Conservation (phyloP, 768 basidiomycete species). For the Floccularia luteovirens region DNA sequence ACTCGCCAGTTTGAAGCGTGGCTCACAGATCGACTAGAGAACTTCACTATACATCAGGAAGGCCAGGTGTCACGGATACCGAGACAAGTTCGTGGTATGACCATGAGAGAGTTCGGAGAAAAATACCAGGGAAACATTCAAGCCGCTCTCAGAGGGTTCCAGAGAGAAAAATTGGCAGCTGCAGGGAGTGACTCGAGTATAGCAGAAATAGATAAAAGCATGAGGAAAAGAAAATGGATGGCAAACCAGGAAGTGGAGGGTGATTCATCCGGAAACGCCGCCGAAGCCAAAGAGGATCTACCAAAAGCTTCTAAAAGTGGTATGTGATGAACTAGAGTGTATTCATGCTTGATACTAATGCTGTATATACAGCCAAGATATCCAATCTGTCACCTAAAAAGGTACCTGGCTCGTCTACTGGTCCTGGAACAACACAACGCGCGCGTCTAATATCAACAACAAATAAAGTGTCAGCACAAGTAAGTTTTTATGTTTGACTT, state of each 20-base stretch:
- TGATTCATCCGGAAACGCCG: constrained; percentile 28
- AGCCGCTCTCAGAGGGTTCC: constrained; percentile 58
- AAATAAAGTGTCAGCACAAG: constrained; percentile 36
- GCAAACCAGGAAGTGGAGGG: constrained; percentile 50
- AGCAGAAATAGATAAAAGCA: constrained; percentile 56
- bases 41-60: constrained; percentile 70
- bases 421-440: constrained; percentile 46
- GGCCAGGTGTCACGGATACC: constrained; percentile 69
- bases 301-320: constrained; percentile 55
- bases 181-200: constrained; percentile 39
- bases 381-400: constrained; percentile 54
- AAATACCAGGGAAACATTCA: constrained; percentile 76
- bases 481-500: constrained; percentile 8
- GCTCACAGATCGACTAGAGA: constrained; percentile 66
- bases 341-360: neutral
- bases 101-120: constrained; percentile 71
- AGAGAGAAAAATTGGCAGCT: constrained; percentile 52
- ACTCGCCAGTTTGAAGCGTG: constrained; percentile 68
- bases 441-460: constrained; percentile 29
- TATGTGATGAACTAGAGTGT: constrained; percentile 18
- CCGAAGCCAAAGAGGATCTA: constrained; percentile 21
- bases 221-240: constrained; percentile 74
- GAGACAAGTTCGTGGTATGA: constrained; percentile 62
- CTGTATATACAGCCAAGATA: constrained; percentile 17
- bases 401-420: constrained; percentile 38